Evolutionary conservation across 2,329 filamentous ascomycete genomes (phyloP).

Genomic region (Lojkania enalia): DNA sequence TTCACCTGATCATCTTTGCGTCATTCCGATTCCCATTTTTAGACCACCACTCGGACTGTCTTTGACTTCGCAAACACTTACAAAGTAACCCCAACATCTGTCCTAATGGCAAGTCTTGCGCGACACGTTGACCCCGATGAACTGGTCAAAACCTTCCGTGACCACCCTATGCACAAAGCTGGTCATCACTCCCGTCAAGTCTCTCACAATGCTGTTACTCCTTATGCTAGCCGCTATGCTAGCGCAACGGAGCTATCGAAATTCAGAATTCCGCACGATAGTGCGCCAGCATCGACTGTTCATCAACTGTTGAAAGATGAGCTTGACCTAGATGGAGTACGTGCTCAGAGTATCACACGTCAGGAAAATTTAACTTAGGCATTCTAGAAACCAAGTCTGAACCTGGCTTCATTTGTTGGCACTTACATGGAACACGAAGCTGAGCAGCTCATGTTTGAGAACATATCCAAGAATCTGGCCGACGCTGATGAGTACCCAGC

Average conservation of each 20-base stretch:
- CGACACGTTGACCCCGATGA: constrained; percentile 57
- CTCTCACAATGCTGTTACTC: constrained; percentile 55
- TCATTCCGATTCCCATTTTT: constrained; percentile 1
- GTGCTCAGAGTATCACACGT: constrained; percentile 1
- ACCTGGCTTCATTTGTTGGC: constrained; percentile 69
- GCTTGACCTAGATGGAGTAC: constrained; percentile 41
- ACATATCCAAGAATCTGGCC: constrained; percentile 71
- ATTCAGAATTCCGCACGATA: constrained; percentile 60
- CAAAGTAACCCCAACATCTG: not conserved
- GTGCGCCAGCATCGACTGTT: constrained; percentile 64
- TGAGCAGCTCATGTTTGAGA: constrained; percentile 63
- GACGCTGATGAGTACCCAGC: constrained; percentile 60
- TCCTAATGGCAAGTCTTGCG: constrained; percentile 53
- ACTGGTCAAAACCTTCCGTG: constrained; percentile 58
- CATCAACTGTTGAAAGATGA: constrained; percentile 61
- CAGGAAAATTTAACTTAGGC: not conserved
- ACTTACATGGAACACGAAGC: constrained; percentile 73
- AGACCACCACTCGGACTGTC: not conserved
- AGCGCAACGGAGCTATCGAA: constrained; percentile 61
- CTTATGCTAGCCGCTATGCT: constrained; percentile 61
- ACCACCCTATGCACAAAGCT: constrained; percentile 48
- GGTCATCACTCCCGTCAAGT: constrained; percentile 42
- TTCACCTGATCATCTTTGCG: constrained; percentile 4
- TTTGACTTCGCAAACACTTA: not conserved
- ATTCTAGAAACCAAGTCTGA: constrained; percentile 65